Percentiles rank a stretch among this genome's conserved stretches.
These are phyloP conservation scores for Fraxinus excelsior DNA, from an alignment of 257 asterid species.

Conservation along the genomic window DNA sequence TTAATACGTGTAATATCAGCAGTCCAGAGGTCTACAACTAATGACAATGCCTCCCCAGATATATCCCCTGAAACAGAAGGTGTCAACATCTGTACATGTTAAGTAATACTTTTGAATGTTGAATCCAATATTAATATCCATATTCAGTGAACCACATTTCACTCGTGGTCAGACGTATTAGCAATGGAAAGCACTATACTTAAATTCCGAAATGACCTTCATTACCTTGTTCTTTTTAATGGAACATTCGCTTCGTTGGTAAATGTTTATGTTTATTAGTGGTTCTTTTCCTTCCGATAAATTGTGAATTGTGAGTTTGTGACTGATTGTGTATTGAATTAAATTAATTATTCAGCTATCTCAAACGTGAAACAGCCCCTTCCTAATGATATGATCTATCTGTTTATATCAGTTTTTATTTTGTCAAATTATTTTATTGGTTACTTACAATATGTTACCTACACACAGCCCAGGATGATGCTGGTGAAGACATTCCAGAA, in stretches of 20 bases:
- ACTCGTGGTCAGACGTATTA: constrained; percentile 8
- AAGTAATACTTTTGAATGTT: neutral
- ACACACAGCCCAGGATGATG: constrained; percentile 45
- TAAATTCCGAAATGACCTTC: neutral
- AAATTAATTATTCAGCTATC: neutral
- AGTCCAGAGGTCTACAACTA: constrained; percentile 44
- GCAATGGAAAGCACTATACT: neutral
- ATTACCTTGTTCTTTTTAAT: neutral
- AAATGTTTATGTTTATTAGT: neutral
- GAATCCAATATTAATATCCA: constrained; percentile 4
- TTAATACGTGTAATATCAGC: constrained; percentile 82
- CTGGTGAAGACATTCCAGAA: constrained; percentile 94
- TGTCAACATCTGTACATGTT: constrained; percentile 35
- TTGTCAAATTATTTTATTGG: neutral
- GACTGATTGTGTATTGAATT: neutral
- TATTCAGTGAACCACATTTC: constrained; percentile 2
- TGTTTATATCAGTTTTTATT: neutral
- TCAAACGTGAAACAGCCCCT: neutral
- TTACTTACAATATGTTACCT: constrained; percentile 1
- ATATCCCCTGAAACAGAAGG: constrained; percentile 51
- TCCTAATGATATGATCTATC: neutral
- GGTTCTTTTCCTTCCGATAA: neutral
- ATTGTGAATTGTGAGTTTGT: neutral
- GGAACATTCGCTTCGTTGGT: constrained; percentile 3
- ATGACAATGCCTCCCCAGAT: constrained; percentile 51